Evolutionary conservation across 306 rosid species (phyloP).

Genomic region (cucumber (Cucumis sativus)): Cucumber_9930_V3 NC_026659.2:4250501-4251000

Average conservation of each 20-base stretch:
- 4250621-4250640: conserved; percentile 37
- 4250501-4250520: not conserved
- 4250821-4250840: conserved; percentile 33
- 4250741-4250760: conserved; percentile 34
- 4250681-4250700: conserved; percentile 39
- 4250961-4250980: not conserved
- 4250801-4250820: conserved; percentile 32
- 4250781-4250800: conserved; percentile 35
- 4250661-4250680: conserved; percentile 38
- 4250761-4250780: conserved; percentile 37
- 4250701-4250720: conserved; percentile 30
- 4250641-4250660: conserved; percentile 39
- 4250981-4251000: not conserved
- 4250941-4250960: not conserved
- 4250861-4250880: conserved; percentile 10
- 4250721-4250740: conserved; percentile 32
- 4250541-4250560: not conserved
- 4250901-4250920: not conserved
- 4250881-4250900: not conserved
- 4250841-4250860: conserved; percentile 29
- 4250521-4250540: too few species aligned
- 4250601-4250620: conserved; percentile 34
- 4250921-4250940: not conserved
- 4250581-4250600: conserved; percentile 39
- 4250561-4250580: not conserved